Conservation (phyloP, 2,329 filamentous ascomycete genomes). For the Blastomyces parvus region DNA sequence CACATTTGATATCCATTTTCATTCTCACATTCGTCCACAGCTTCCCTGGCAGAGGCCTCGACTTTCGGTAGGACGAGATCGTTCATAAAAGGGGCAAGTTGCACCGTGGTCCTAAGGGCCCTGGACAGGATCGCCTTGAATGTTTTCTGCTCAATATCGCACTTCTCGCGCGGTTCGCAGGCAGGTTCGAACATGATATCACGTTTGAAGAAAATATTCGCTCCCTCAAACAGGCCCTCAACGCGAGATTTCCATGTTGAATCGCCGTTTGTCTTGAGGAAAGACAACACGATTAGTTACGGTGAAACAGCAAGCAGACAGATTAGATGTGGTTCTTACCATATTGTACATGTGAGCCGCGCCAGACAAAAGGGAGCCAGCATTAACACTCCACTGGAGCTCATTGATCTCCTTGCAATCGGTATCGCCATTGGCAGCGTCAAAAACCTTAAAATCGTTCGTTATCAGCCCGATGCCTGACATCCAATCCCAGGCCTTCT, state of each 20-base stretch:
- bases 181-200: slow-evolving; percentile 56
- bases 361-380: slow-evolving; percentile 49
- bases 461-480: slow-evolving; percentile 49
- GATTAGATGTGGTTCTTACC: slow-evolving; percentile 17
- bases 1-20: slow-evolving; percentile 3
- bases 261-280: slow-evolving; percentile 17
- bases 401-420: slow-evolving; percentile 55
- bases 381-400: slow-evolving; percentile 59
- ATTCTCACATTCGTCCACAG: slow-evolving; percentile 28
- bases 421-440: slow-evolving; percentile 49
- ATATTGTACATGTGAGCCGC: slow-evolving; percentile 43
- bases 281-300: neutral
- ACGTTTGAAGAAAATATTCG: slow-evolving; percentile 46
- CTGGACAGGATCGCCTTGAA: slow-evolving; percentile 69
- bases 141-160: slow-evolving; percentile 61
- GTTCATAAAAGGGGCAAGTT: slow-evolving; percentile 48
- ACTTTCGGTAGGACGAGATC: slow-evolving; percentile 46
- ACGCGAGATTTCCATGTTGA: slow-evolving; percentile 33
- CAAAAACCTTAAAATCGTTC: slow-evolving; percentile 53
- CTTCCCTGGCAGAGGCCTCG: slow-evolving; percentile 43
- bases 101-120: slow-evolving; percentile 51
- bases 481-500: slow-evolving; percentile 55
- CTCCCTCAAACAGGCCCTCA: slow-evolving; percentile 48
- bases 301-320: neutral
- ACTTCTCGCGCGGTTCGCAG: slow-evolving; percentile 53